Conservation (phyloP, 2,329 filamentous ascomycete genomes). For the Byssoonygena ceratinophila region DNA sequence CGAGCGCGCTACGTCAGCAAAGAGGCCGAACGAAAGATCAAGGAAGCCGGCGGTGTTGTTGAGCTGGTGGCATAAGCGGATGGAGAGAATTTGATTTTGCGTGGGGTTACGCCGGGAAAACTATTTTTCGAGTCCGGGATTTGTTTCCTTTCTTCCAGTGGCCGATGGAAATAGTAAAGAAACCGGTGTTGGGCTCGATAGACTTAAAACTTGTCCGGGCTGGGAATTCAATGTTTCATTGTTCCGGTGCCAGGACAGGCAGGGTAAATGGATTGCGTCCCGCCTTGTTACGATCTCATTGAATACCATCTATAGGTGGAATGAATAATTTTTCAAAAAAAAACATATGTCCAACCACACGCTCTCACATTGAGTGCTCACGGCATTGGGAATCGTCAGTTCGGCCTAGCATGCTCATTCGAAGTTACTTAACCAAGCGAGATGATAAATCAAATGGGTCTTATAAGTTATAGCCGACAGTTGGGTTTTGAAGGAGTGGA, state of each 20-base stretch:
- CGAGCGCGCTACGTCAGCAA: constrained; percentile 91
- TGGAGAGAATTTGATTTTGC: neutral
- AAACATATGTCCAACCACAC: neutral
- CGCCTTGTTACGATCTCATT: constrained; percentile 13
- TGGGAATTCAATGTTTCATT: constrained; percentile 3
- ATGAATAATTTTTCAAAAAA: constrained; percentile 9
- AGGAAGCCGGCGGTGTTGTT: constrained; percentile 88
- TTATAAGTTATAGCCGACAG: too few relatives aligned
- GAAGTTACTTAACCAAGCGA: too few relatives aligned
- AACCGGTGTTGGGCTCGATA: constrained; percentile 13
- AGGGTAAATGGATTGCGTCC: constrained; percentile 2
- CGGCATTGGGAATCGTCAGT: neutral
- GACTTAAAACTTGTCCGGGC: constrained; percentile 6
- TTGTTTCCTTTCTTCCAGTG: constrained; percentile 7
- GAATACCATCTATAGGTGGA: constrained; percentile 13
- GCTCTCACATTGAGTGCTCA: neutral
- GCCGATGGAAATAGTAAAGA: constrained; percentile 5
- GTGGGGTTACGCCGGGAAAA: constrained; percentile 2
- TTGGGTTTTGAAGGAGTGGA: too few relatives aligned
- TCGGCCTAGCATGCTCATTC: neutral
- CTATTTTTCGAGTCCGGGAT: constrained; percentile 3
- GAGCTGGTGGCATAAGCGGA: constrained; percentile 76
- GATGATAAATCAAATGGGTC: too few relatives aligned
- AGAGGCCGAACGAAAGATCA: constrained; percentile 98
- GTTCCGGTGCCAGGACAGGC: constrained; percentile 1